Evolutionary conservation across 129 eudicot genomes (phyloP), one percentile per base, ranked within the genome.

Genomic region (Artemisia annua): DNA sequence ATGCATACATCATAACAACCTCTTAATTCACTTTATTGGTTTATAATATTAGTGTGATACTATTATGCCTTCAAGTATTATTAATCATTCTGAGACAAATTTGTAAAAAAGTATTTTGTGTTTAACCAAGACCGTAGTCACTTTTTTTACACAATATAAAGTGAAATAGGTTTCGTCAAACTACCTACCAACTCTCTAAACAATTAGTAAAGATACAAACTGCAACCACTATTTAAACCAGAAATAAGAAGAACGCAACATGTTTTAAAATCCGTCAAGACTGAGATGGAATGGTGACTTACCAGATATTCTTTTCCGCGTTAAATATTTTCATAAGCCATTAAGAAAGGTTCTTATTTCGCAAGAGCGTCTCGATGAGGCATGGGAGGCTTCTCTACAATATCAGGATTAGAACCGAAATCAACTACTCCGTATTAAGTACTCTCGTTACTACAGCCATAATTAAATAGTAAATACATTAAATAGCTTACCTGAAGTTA

Each of bases 261-360:
- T 32, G 39, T 32, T 32, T 32, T 32, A 32, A 32, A 32, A 5
- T 32, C 39, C 39, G 6, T 32, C 39, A 32, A 32, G 39, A 28
- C 51, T 5, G 43, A 51, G 8, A 16, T 63, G 12, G 54, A 4
- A 50, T 30, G 56, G 19, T 44, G 58, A 54, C 63, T 66, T 67
- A 87, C 98, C 96, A 86, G 88, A 97, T 91, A 95, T 83, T 95
- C 96, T 87, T 90, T 86, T 32, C 91, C 85, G 48, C 69, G 81
- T 74, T 85, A 72, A 80, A 95, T 88, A 64, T 88, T 82, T 81
- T 86, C 96, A 83, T 90, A 88, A 39, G 91, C 85, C 94, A 90
- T 90, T 59, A 90, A 73, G 80, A 87, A 90, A 0, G 97, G 97
- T 85, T 88, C 90, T 88, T 83, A 73, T 82, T 94, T 94, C 84